These are phyloP conservation scores for Yamadazyma epiphylla DNA, from an alignment of 1,139 yeast genomes.

Conservation along the genomic window DNA sequence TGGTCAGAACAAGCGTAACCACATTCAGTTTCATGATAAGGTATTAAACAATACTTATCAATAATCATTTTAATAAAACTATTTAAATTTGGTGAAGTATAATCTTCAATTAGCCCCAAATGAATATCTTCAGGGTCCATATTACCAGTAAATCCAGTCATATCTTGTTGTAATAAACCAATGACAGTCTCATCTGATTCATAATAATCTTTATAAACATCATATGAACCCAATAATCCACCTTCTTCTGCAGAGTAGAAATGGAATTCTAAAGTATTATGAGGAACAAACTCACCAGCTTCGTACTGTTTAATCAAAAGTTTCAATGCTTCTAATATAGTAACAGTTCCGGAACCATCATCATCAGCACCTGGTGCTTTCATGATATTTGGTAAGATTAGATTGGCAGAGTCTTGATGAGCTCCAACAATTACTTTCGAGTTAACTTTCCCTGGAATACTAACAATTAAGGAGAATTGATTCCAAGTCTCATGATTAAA, in stretches of 20 bases:
- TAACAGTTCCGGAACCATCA: slow-evolving; percentile 85
- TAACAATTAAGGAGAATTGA: slow-evolving; percentile 39
- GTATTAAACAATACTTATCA: slow-evolving; percentile 58
- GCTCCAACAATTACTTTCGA: slow-evolving; percentile 73
- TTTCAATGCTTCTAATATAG: slow-evolving; percentile 72
- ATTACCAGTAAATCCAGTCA: slow-evolving; percentile 80
- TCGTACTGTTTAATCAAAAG: slow-evolving; percentile 41
- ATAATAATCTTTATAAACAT: slow-evolving; percentile 60
- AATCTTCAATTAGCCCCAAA: slow-evolving; percentile 78
- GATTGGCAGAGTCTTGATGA: slow-evolving; percentile 83
- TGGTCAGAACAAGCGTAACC: slow-evolving; percentile 96
- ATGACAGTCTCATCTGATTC: slow-evolving; percentile 49
- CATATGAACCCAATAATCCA: slow-evolving; percentile 84
- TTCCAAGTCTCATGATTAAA: slow-evolving; percentile 41
- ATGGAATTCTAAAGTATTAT: slow-evolving; percentile 83
- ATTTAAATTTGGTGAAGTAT: slow-evolving; percentile 57
- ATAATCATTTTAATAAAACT: slow-evolving; percentile 61
- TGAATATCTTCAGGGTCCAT: slow-evolving; percentile 55
- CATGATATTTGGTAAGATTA: slow-evolving; percentile 63
- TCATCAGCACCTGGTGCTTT: slow-evolving; percentile 97
- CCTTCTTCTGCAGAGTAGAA: slow-evolving; percentile 96
- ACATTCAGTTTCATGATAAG: slow-evolving; percentile 71
- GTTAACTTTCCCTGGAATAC: slow-evolving; percentile 34
- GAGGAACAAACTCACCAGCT: slow-evolving; percentile 45
- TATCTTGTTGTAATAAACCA: slow-evolving; percentile 91